Conservation (phyloP, 371 early-diverging fungal genomes). For the Mortierella polycephala region DNA sequence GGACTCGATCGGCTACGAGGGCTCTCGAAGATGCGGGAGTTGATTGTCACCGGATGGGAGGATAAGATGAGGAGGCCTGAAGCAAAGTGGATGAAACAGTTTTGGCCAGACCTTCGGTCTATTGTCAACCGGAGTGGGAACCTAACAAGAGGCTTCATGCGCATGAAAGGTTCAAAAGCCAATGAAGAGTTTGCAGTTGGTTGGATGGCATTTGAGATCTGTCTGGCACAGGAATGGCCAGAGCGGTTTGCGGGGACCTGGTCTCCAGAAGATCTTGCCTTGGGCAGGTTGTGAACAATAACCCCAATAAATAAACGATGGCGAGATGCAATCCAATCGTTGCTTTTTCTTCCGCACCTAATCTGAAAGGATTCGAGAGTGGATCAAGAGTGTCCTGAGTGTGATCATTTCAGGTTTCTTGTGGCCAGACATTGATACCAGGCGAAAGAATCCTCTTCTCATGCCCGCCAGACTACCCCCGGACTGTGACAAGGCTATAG, state of each 20-base stretch:
- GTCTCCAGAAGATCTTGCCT: no score
- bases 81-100: constrained; percentile 7
- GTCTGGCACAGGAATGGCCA: constrained; percentile 33
- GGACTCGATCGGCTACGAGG: constrained; percentile 5
- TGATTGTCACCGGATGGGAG: constrained; percentile 17
- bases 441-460: no score
- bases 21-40: constrained; percentile 6
- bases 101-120: constrained; percentile 15
- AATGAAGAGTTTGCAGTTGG: constrained; percentile 16
- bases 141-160: background rate
- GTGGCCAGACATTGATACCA: no score
- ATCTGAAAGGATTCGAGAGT: no score
- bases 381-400: no score
- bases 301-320: no score
- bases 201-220: constrained; percentile 30
- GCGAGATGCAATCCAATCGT: no score
- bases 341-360: no score
- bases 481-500: no score
- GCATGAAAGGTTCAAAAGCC: constrained; percentile 1
- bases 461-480: no score
- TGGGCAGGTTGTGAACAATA: no score
- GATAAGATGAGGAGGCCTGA: constrained; percentile 5
- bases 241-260: constrained; percentile 13
- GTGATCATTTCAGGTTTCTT: no score
- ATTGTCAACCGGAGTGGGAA: constrained; percentile 15